phyloP scores from a whole-genome alignment of 2,329 filamentous ascomycete species.

The Endoconidiophora laricicola region DNA sequence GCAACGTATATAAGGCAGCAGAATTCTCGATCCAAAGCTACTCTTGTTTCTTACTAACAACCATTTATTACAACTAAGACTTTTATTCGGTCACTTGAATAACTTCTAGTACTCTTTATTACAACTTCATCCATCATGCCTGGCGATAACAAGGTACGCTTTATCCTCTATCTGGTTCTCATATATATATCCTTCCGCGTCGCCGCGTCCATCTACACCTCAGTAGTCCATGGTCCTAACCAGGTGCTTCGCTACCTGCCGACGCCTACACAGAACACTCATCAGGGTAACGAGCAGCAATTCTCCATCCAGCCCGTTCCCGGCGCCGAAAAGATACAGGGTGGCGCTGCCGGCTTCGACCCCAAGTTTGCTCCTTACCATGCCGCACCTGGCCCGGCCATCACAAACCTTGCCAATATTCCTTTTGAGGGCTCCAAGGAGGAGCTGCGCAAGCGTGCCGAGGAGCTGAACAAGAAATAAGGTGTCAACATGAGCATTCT shows the following conservation, averaged over 20 bases:
- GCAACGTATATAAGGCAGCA: too few species aligned
- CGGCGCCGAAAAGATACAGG: slow-evolving; percentile 20
- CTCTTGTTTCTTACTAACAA: too few species aligned
- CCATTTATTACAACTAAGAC: neutral
- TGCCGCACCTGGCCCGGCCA: slow-evolving; percentile 41
- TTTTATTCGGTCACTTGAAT: neutral
- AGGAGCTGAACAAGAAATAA: slow-evolving; percentile 45
- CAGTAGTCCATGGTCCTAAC: slow-evolving; percentile 10
- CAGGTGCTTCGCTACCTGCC: slow-evolving; percentile 1
- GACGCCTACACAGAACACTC: slow-evolving; percentile 1
- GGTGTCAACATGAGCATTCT: too few species aligned
- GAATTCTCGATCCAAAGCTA: too few species aligned
- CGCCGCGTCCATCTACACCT: slow-evolving; percentile 3
- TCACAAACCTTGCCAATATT: slow-evolving; percentile 35
- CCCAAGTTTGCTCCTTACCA: slow-evolving; percentile 34
- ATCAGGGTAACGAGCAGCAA: slow-evolving; percentile 23
- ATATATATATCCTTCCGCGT: slow-evolving; percentile 8
- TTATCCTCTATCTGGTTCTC: slow-evolving; percentile 6
- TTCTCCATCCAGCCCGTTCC: slow-evolving; percentile 29
- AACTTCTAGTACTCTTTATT: neutral
- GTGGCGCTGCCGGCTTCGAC: slow-evolving; percentile 17
- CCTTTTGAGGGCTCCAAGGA: slow-evolving; percentile 48
- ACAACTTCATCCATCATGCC: slow-evolving; percentile 6
- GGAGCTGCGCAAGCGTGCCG: slow-evolving; percentile 47
- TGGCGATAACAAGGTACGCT: slow-evolving; percentile 11